Conservation (phyloP, 73 alveolate genomes). For the Tetrahymena borealis region DNA sequence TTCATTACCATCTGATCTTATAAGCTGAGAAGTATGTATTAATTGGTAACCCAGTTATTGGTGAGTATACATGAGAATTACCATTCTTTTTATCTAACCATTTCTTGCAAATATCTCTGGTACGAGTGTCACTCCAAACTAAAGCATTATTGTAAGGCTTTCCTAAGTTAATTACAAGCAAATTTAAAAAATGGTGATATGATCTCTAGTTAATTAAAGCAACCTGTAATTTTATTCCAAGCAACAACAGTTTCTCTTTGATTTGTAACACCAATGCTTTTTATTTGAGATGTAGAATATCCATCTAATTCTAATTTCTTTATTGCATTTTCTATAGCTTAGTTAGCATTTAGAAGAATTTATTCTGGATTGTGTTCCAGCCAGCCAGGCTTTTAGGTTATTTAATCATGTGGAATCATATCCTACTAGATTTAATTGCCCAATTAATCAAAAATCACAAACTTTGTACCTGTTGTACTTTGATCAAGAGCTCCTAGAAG, state of each 20-base stretch:
- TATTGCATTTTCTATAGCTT: conserved; percentile 42
- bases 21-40: conserved; percentile 72
- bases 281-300: neutral
- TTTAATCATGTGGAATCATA: conserved; percentile 47
- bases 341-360: conserved; percentile 35
- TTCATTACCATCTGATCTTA: conserved; percentile 50
- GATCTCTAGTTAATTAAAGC: too few relatives aligned
- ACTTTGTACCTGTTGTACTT: neutral
- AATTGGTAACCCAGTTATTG: conserved; percentile 65
- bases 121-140: conserved; percentile 77
- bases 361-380: conserved; percentile 74
- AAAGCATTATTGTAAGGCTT: conserved; percentile 64
- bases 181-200: too few relatives aligned
- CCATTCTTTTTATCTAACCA: conserved; percentile 25
- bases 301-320: conserved; percentile 1
- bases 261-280: conserved; percentile 63
- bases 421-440: neutral
- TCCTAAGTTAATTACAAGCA: neutral
- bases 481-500: neutral
- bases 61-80: conserved; percentile 34
- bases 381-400: conserved; percentile 77
- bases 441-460: neutral
- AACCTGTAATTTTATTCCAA: conserved; percentile 58
- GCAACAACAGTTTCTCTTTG: conserved; percentile 82
- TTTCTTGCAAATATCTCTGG: conserved; percentile 46